Evolutionary conservation across 441 rosid genomes (phyloP), one percentile per base, ranked within the genome.

Genomic region (Flueggea neowawraea): DNA sequence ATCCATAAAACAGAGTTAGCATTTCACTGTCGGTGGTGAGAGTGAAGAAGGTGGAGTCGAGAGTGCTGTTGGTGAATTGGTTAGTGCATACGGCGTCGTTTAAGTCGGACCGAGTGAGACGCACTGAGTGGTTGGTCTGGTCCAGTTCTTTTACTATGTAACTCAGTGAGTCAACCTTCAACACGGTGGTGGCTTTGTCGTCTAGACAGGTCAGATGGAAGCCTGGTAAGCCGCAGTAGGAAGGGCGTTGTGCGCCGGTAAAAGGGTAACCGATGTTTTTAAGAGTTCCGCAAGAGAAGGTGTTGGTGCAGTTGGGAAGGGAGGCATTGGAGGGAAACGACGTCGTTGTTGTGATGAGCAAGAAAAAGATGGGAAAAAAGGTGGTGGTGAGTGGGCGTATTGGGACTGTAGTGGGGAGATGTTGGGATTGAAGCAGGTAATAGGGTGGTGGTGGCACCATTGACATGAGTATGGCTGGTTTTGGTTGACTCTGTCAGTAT

Each of bases 161-260:
- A 47, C 12, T 28, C 31, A 77, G 57, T 0, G 75, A 69, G 10
- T 66, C 63, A 12, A 52, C 10, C 22, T 48, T 51, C 9, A 80
- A 49, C 45, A 55, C n/a, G 16, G 80, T 39, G 16, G 44, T 44
- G 10, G 53, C 28, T 22, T 22, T 31, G 50, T 59, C 55, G 8
- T 51, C 53, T 14, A 14, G 60, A 66, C 76, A 71, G 31, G 54
- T 28, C n/a, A 78, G 79, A 54, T 22, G 64, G 76, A 74, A 71
- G 13, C 52, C 67, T 12, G 79, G 79, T 2, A 61, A 68, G 62
- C 78, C 78, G 65, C 78, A 73, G 63, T 63, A 47, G 60, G 55
- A 28, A 12, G 82, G 82, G 28, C 76, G 76, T 36, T 31, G 32
- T 31, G 71, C 78, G 55, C 79, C 79, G 66, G 72, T 61, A 76